A percentile compares a stretch with the other conserved stretches of the same genome.
phyloP scores from a whole-genome alignment of 2,329 filamentous ascomycete genomes.

The Neonectria sp. region DNA sequence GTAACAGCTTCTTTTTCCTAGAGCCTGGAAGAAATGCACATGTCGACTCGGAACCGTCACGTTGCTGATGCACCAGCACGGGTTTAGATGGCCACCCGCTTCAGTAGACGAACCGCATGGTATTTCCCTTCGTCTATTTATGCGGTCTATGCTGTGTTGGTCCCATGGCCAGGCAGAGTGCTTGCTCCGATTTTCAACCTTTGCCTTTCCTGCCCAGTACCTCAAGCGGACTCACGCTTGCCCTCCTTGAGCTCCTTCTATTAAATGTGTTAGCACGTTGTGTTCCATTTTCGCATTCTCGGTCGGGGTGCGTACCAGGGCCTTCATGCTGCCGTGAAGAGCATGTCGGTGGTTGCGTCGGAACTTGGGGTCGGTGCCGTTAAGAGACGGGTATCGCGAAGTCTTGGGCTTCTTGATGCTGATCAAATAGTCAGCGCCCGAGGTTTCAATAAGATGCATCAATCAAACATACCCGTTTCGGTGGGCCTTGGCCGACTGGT shows the following conservation, averaged over 20 bases:
- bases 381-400: constrained; percentile 97
- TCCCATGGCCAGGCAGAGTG: constrained; percentile 40
- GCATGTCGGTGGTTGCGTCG: constrained; percentile 99
- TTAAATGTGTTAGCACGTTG: constrained; percentile 53
- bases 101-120: constrained; percentile 40
- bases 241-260: constrained; percentile 99
- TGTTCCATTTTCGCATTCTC: constrained; percentile 6
- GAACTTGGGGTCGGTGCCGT: constrained; percentile 99
- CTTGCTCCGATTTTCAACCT: constrained; percentile 44
- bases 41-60: constrained; percentile 41
- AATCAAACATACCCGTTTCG: constrained; percentile 87
- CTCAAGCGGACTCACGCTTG: constrained; percentile 89
- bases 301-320: constrained; percentile 78
- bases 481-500: constrained; percentile 98
- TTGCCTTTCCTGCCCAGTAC: constrained; percentile 34
- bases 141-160: constrained; percentile 43
- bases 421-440: constrained; percentile 44
- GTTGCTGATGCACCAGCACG: constrained; percentile 30
- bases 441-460: not conserved
- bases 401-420: constrained; percentile 99
- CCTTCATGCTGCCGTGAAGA: constrained; percentile 98
- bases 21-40: constrained; percentile 33
- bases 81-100: constrained; percentile 35
- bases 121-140: constrained; percentile 47
- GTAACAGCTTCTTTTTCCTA: constrained; percentile 28